phyloP scores from a whole-genome alignment of 176 grass and related monocot species.

The Juncus inflexus region DNA sequence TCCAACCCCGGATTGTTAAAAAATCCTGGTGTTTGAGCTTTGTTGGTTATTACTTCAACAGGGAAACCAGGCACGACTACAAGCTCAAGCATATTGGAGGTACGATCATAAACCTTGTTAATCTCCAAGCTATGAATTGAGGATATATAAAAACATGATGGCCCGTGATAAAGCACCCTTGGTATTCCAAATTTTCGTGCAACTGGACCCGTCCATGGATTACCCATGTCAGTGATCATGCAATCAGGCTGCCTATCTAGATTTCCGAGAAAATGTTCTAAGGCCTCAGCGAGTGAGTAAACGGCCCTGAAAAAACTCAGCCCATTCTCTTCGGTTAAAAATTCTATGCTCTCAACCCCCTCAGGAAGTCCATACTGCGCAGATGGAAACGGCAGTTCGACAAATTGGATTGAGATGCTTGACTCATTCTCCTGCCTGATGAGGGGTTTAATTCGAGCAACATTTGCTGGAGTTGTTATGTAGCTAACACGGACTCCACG shows the following conservation, averaged over 20 bases:
- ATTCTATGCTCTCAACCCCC: constrained; percentile 44
- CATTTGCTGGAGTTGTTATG: constrained; percentile 42
- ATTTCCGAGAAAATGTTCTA: constrained; percentile 26
- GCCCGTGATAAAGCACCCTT: constrained; percentile 41
- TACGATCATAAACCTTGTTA: constrained; percentile 32
- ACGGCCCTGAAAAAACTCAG: constrained; percentile 37
- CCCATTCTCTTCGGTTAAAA: background rate
- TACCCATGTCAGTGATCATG: constrained; percentile 43
- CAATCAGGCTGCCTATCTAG: constrained; percentile 19
- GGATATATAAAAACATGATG: constrained; percentile 38
- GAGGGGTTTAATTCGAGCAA: constrained; percentile 29
- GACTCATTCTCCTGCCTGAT: constrained; percentile 16
- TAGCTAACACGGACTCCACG: constrained; percentile 27
- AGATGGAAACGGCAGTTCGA: constrained; percentile 32
- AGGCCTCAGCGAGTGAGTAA: constrained; percentile 21
- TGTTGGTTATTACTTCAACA: constrained; percentile 23
- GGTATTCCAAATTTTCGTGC: constrained; percentile 4
- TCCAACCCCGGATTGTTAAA: background rate
- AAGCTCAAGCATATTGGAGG: constrained; percentile 19
- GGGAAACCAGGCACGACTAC: constrained; percentile 34
- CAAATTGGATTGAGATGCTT: constrained; percentile 2
- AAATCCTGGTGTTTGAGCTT: constrained; percentile 28
- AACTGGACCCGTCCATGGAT: constrained; percentile 35
- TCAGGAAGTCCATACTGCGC: constrained; percentile 38
- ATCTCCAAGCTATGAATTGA: constrained; percentile 18